Base-by-base conservation (phyloP, 768 basidiomycete genomes). In the Russula olivacea region DNA sequence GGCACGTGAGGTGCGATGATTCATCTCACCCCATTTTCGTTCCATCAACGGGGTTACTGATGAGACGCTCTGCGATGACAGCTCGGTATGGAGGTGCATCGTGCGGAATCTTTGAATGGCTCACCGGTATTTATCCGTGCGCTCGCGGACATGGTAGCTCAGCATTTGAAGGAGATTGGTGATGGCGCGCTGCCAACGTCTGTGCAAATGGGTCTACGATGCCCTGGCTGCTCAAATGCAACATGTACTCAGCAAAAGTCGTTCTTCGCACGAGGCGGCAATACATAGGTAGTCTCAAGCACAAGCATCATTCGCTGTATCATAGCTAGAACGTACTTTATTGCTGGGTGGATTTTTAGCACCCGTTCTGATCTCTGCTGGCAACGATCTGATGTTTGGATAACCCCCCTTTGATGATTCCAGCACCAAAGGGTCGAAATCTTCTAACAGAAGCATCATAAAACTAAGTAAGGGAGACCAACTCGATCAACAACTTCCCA, bases 51-150 rank as follows among this genome's bases (percentile, higher is more conserved):
- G 17, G 48, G 8, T 36, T 32, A 52, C 59, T 65, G 38, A 67
- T 23, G 34, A 14, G n/a, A 25, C 30, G 49, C 36, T 9, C 6
- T 50, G 34, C 47, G 45, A 25, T 49, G 47, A 61, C 67, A 98
- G 95, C 89, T 87, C 66, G 96, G 97, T 12, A 88, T 98, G 68
- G 88, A 96, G 73, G 83, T 94, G 43, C 81, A 89, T 64, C 86
- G 97, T 15, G 88, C 92, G 50, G 92, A 88, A 66, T 94, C 94
- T 8, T 79, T 98, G 60, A 99, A 99, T 74, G 93, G 88, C 66
- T 96, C 93, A 10, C 96, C 97, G 0, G 91, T 95, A 58, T 98
- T 99, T 74, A 89, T 97, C 68, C 86, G 92, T 21, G 96, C 94
- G 11, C 77, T 98, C 32, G 96, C 97, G 15, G 96, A 99, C 74